These are phyloP conservation scores for Sedum album DNA, from an alignment of 164 flowering plant species.

Conservation along the genomic window DNA sequence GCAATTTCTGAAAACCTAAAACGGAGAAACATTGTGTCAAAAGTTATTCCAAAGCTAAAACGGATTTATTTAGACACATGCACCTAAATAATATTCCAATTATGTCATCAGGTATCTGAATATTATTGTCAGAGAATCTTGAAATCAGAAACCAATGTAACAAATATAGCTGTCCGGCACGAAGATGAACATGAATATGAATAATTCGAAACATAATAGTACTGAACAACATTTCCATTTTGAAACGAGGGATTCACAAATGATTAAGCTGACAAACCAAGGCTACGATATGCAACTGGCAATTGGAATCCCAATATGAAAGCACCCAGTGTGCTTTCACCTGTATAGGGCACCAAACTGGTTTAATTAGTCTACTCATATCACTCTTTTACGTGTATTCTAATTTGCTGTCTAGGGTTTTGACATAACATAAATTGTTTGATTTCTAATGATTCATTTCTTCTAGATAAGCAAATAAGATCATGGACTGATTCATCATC, in stretches of 20 bases:
- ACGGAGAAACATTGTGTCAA: no score
- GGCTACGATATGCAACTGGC: neutral
- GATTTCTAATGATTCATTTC: neutral
- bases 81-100: no score
- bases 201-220: no score
- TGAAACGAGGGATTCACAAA: neutral
- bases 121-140: no score
- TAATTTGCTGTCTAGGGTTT: conserved; percentile 5
- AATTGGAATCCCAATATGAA: conserved; percentile 37
- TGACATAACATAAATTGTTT: neutral
- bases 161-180: no score
- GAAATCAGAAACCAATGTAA: no score
- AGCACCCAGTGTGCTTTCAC: conserved; percentile 25
- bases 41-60: no score
- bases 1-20: neutral
- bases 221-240: neutral
- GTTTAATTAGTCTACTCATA: conserved; percentile 1
- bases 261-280: neutral
- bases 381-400: conserved; percentile 4
- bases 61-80: no score
- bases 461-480: neutral
- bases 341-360: conserved; percentile 15
- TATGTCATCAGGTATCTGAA: no score
- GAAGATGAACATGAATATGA: no score
- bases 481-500: no score